Evolutionary conservation across 805 yeast species (phyloP).

Genomic region (Sporopachydermia lactativora): DNA sequence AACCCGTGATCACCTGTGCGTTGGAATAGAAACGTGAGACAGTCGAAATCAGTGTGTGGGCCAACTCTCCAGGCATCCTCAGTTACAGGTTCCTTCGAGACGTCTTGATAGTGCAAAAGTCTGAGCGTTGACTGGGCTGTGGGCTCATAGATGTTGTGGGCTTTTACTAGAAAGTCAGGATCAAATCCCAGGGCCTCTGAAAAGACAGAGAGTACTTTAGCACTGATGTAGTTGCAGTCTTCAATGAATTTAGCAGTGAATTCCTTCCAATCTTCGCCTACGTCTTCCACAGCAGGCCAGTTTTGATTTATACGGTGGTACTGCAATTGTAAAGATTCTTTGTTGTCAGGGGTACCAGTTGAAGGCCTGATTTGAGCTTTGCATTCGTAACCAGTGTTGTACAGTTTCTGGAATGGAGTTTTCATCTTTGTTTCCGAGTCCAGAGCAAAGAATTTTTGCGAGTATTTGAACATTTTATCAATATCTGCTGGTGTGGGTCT

Average conservation of each 20-base stretch:
- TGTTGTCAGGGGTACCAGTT: conserved; percentile 21
- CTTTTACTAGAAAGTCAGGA: conserved; percentile 15
- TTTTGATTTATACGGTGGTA: conserved; percentile 17
- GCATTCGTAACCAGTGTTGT: conserved; percentile 22
- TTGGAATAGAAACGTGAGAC: conserved; percentile 22
- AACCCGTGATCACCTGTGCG: conserved; percentile 23
- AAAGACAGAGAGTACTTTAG: conserved; percentile 16
- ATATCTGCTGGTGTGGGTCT: conserved; percentile 19
- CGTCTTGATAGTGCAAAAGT: conserved; percentile 20
- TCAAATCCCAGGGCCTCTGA: conserved; percentile 20
- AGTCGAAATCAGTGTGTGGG: conserved; percentile 25
- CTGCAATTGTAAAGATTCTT: conserved; percentile 21
- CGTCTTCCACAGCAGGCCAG: conserved; percentile 20
- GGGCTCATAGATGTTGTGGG: conserved; percentile 15
- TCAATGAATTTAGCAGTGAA: conserved; percentile 13
- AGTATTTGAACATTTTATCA: conserved; percentile 15
- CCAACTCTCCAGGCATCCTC: conserved; percentile 23
- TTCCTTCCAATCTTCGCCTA: conserved; percentile 19
- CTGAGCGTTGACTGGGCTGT: conserved; percentile 23
- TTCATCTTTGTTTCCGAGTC: conserved; percentile 16
- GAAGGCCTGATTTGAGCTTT: conserved; percentile 23
- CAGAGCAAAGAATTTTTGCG: conserved; percentile 15
- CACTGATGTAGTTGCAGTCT: conserved; percentile 16
- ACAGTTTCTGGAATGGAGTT: conserved; percentile 19
- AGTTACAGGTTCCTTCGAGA: conserved; percentile 13